A percentile compares a stretch with the other conserved stretches of the same genome.
phyloP scores from a whole-genome alignment of 352 stramenopile species.

The Thalassiosira exigua region DNA sequence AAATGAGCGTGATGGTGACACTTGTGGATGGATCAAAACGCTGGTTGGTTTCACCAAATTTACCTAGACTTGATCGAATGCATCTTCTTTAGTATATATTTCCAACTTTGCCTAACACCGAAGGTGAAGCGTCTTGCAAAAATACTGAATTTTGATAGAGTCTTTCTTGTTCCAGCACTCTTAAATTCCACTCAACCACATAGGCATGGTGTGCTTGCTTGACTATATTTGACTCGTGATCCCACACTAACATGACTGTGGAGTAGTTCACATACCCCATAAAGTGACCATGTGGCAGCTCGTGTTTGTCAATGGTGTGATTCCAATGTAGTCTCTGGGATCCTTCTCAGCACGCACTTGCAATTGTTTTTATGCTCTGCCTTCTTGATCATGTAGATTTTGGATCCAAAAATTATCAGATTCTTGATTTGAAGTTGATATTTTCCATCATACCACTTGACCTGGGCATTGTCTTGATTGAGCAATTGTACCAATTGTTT shows the following conservation, averaged over 20 bases:
- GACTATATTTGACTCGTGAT: constrained; percentile 5
- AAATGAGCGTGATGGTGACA: constrained; percentile 14
- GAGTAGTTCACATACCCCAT: constrained; percentile 12
- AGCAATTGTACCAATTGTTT: constrained; percentile 17
- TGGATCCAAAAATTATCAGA: constrained; percentile 14
- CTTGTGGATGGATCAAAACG: constrained; percentile 6
- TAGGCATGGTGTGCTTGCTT: constrained; percentile 10
- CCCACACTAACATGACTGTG: constrained; percentile 3
- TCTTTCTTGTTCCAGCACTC: not conserved
- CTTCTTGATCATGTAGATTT: constrained; percentile 17
- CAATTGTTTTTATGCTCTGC: constrained; percentile 10
- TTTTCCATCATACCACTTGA: constrained; percentile 5
- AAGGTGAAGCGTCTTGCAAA: constrained; percentile 13
- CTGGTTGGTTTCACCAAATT: not conserved
- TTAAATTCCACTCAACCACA: constrained; percentile 13
- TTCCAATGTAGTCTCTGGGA: not conserved
- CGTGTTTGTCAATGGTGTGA: not conserved
- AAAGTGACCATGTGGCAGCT: constrained; percentile 16
- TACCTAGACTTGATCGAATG: constrained; percentile 9
- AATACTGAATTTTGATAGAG: constrained; percentile 16
- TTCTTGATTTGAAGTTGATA: constrained; percentile 1
- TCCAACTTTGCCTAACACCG: not conserved
- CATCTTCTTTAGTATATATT: too few species aligned
- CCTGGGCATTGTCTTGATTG: constrained; percentile 8
- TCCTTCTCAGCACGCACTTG: constrained; percentile 11